Conservation (phyloP, 805 yeast species). For the Cyberlindnera maclurae region DNA sequence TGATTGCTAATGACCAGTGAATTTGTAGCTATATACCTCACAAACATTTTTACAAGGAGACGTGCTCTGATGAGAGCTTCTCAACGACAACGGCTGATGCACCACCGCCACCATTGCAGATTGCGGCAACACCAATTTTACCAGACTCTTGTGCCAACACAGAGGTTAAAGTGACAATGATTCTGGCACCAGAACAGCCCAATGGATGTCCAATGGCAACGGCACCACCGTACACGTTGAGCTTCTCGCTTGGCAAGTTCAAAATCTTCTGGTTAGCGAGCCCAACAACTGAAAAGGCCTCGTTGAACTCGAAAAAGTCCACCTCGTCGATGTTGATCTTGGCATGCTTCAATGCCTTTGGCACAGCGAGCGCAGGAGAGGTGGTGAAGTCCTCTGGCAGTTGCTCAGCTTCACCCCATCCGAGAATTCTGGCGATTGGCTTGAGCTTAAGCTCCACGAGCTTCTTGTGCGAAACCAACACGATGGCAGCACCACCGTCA, state of each 20-base stretch:
- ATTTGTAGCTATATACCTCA: background rate
- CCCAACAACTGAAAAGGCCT: conserved; percentile 97
- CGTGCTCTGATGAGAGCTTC: conserved; percentile 34
- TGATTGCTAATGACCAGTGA: background rate
- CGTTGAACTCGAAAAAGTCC: conserved; percentile 93
- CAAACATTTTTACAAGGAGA: conserved; percentile 16
- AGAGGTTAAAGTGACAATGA: conserved; percentile 77
- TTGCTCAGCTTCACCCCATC: conserved; percentile 99
- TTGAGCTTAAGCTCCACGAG: conserved; percentile 77
- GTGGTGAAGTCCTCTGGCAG: conserved; percentile 93
- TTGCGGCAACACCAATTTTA: conserved; percentile 88
- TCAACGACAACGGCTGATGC: conserved; percentile 90
- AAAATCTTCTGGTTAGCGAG: conserved; percentile 76
- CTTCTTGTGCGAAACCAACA: conserved; percentile 79
- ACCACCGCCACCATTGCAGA: conserved; percentile 99
- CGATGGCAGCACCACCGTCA: conserved; percentile 96
- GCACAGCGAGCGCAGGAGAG: conserved; percentile 91
- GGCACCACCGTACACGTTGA: conserved; percentile 92
- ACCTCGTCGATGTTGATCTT: conserved; percentile 55
- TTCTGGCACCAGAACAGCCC: conserved; percentile 94
- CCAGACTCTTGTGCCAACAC: conserved; percentile 81
- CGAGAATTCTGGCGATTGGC: conserved; percentile 83
- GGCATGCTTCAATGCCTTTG: conserved; percentile 92
- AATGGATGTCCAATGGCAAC: conserved; percentile 94
- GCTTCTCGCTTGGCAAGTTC: conserved; percentile 53